phyloP scores from a whole-genome alignment of 805 yeast species.

The Saturnispora halmiae region DNA sequence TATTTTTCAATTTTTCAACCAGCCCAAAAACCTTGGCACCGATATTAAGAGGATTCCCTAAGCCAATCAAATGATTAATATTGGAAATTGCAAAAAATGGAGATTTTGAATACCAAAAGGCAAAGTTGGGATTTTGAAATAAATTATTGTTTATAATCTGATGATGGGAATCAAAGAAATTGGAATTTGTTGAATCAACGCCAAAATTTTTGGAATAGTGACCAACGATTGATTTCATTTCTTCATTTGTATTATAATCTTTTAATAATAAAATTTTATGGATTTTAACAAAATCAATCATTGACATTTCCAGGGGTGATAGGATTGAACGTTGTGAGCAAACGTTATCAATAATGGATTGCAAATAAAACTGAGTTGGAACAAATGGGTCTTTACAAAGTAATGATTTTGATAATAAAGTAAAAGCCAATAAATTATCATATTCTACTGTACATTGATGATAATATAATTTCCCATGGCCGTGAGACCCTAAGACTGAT shows the following conservation, averaged over 20 bases:
- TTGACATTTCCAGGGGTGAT: conserved; percentile 50
- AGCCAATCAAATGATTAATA: conserved; percentile 65
- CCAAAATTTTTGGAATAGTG: conserved; percentile 62
- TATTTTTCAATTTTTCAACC: conserved; percentile 61
- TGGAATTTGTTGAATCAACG: conserved; percentile 51
- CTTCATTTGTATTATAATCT: conserved; percentile 46
- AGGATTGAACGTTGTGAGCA: conserved; percentile 54
- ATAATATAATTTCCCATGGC: conserved; percentile 79
- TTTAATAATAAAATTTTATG: conserved; percentile 60
- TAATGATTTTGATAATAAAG: conserved; percentile 70
- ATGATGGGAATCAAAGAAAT: conserved; percentile 41
- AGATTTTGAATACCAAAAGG: conserved; percentile 71
- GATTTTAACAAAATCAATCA: conserved; percentile 54
- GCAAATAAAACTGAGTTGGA: conserved; percentile 70
- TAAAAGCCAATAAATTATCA: conserved; percentile 66
- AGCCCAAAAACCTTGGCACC: conserved; percentile 66
- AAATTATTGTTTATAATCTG: conserved; percentile 33
- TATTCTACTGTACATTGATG: conserved; percentile 84
- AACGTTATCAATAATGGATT: conserved; percentile 71
- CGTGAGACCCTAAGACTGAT: conserved; percentile 65
- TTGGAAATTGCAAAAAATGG: conserved; percentile 70
- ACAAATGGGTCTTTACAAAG: conserved; percentile 76
- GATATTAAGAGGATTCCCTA: conserved; percentile 68
- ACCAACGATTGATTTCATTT: conserved; percentile 48
- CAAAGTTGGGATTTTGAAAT: conserved; percentile 18